Conservation (phyloP, 2,329 filamentous ascomycete genomes). For the Dothistroma pini region DNA sequence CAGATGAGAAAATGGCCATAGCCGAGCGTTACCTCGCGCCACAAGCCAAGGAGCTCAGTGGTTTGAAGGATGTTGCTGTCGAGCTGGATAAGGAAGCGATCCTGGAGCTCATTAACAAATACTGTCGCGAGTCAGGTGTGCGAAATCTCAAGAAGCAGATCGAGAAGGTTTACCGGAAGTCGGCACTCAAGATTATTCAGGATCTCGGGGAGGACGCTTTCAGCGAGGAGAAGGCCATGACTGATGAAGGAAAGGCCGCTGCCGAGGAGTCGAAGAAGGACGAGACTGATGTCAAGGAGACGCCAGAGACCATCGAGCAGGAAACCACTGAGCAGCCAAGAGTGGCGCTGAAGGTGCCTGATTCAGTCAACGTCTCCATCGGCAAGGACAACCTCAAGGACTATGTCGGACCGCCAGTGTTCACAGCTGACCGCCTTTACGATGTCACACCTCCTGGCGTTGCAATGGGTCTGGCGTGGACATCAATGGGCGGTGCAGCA, state of each 20-base stretch:
- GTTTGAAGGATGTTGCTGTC: slow-evolving; percentile 88
- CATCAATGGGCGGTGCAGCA: slow-evolving; percentile 90
- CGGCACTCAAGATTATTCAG: slow-evolving; percentile 93
- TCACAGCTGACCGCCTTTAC: slow-evolving; percentile 92
- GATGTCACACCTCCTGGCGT: slow-evolving; percentile 91
- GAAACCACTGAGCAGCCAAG: slow-evolving; percentile 65
- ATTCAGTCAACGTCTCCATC: slow-evolving; percentile 80
- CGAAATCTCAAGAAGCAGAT: slow-evolving; percentile 99
- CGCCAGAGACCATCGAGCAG: slow-evolving; percentile 53
- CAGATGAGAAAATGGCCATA: slow-evolving; percentile 99
- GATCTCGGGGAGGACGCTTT: slow-evolving; percentile 83
- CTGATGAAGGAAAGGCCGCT: slow-evolving; percentile 78
- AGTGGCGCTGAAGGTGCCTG: slow-evolving; percentile 76
- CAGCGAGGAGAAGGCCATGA: slow-evolving; percentile 76
- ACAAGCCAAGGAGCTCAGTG: slow-evolving; percentile 89
- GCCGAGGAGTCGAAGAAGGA: slow-evolving; percentile 68
- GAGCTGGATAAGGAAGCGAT: slow-evolving; percentile 81
- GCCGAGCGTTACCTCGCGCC: slow-evolving; percentile 89
- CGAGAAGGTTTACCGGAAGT: slow-evolving; percentile 97
- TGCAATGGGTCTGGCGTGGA: slow-evolving; percentile 98
- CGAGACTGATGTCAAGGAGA: slow-evolving; percentile 59
- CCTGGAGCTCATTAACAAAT: slow-evolving; percentile 95
- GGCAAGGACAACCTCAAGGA: slow-evolving; percentile 88
- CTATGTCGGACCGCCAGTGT: slow-evolving; percentile 92
- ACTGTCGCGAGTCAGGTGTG: slow-evolving; percentile 95